These are phyloP conservation scores for Gossypium gossypioides DNA, from an alignment of 441 rosid genomes.

Conservation along the genomic window DNA sequence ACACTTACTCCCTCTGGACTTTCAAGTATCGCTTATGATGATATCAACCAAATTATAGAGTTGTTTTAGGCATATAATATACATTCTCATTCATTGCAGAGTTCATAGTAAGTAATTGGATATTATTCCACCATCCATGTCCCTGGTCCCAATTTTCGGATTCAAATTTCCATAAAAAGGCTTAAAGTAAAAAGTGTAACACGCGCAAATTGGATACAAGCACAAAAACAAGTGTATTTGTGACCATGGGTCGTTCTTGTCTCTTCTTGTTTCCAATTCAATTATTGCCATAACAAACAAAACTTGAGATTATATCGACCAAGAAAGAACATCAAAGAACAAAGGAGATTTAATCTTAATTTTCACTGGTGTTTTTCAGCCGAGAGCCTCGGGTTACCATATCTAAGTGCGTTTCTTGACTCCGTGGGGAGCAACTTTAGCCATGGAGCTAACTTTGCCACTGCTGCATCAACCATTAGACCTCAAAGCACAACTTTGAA, in stretches of 20 bases:
- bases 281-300: neutral
- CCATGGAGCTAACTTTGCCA: constrained; percentile 68
- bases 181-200: neutral
- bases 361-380: constrained; percentile 25
- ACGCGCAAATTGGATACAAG: neutral
- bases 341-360: no score
- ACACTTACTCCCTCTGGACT: no score
- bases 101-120: no score
- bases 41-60: neutral
- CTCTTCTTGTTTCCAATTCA: neutral
- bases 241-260: neutral
- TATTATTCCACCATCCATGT: neutral
- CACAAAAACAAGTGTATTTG: neutral
- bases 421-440: constrained; percentile 54
- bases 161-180: neutral
- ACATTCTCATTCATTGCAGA: neutral
- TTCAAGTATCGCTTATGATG: neutral
- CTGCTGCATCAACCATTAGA: constrained; percentile 65
- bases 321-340: no score
- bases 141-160: neutral
- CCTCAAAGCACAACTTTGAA: constrained; percentile 48
- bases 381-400: constrained; percentile 38
- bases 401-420: constrained; percentile 56
- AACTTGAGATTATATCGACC: no score
- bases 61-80: no score